Percentiles rank a stretch among this genome's conserved stretches.
Evolutionary conservation across 2,329 filamentous ascomycete species (phyloP).

Genomic region (Penicillium freii): DNA sequence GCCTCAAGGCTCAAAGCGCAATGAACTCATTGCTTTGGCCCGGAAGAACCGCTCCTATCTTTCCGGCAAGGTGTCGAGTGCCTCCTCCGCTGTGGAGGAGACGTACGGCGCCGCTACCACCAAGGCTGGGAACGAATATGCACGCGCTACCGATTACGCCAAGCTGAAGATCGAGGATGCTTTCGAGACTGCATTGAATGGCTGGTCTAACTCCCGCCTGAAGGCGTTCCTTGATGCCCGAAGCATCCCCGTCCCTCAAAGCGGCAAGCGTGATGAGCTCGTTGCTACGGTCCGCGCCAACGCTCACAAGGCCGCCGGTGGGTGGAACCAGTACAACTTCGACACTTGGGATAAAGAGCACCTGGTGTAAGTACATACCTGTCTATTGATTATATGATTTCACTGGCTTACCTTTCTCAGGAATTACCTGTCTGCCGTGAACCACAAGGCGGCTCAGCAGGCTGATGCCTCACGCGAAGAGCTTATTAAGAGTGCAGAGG

Average conservation of each 20-base stretch:
- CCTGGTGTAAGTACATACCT: conserved; percentile 52
- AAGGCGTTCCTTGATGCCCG: conserved; percentile 77
- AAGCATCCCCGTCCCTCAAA: conserved; percentile 71
- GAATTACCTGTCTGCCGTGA: conserved; percentile 50
- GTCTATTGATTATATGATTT: conserved; percentile 19
- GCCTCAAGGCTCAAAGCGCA: conserved; percentile 85
- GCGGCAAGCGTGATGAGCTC: conserved; percentile 68
- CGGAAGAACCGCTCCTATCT: conserved; percentile 78
- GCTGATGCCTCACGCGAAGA: conserved; percentile 69
- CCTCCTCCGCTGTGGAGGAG: conserved; percentile 48
- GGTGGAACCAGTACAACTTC: conserved; percentile 73
- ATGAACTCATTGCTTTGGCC: conserved; percentile 84
- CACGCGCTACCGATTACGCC: conserved; percentile 70
- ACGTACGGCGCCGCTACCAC: conserved; percentile 69
- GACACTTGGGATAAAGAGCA: conserved; percentile 73
- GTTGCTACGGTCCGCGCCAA: conserved; percentile 71
- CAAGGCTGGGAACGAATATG: conserved; percentile 71
- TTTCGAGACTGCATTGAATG: conserved; percentile 61
- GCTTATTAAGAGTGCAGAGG: conserved; percentile 58
- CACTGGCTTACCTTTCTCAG: conserved; percentile 42
- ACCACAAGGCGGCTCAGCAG: conserved; percentile 58
- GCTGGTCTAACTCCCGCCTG: conserved; percentile 73
- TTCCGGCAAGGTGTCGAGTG: conserved; percentile 50
- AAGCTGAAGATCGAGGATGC: conserved; percentile 62
- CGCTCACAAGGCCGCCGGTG: conserved; percentile 65